phyloP scores from a whole-genome alignment of 306 rosid genomes.

The Gastrolobium bilobum region DNA sequence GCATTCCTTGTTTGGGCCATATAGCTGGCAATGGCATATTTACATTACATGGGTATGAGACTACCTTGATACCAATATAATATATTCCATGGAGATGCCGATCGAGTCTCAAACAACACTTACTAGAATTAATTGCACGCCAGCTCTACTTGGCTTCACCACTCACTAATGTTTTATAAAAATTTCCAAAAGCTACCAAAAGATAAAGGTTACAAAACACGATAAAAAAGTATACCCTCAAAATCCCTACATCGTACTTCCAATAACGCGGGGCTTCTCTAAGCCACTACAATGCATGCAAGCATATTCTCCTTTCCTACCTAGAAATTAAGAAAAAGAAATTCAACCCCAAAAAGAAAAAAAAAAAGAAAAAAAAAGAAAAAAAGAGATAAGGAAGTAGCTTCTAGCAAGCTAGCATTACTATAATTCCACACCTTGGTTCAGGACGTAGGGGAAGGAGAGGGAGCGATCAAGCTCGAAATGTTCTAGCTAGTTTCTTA shows the following conservation, averaged over 20 bases:
- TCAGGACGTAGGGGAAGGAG: background rate
- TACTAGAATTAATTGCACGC: background rate
- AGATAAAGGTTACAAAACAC: conserved; percentile 16
- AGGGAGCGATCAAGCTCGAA: too few relatives aligned
- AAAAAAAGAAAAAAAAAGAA: background rate
- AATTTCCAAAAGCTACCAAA: conserved; percentile 44
- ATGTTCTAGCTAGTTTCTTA: background rate
- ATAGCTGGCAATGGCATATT: conserved; percentile 20
- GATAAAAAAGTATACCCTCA: conserved; percentile 20
- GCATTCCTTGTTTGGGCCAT: conserved; percentile 28
- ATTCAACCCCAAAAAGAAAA: too few relatives aligned
- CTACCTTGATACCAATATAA: conserved; percentile 21
- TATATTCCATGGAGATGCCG: conserved; percentile 41
- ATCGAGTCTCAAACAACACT: conserved; percentile 22
- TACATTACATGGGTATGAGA: conserved; percentile 15
- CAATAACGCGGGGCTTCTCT: conserved; percentile 55
- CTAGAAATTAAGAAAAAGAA: background rate
- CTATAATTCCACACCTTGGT: conserved; percentile 15
- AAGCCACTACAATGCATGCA: conserved; percentile 26
- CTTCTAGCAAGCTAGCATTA: conserved; percentile 32
- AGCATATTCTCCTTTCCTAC: conserved; percentile 17
- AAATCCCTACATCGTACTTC: conserved; percentile 52
- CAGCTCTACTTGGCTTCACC: conserved; percentile 22
- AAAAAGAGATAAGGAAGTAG: conserved; percentile 4
- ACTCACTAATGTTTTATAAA: background rate